Evolutionary conservation across 306 rosid genomes (phyloP).

Genomic region (Rosa multiflora): DNA sequence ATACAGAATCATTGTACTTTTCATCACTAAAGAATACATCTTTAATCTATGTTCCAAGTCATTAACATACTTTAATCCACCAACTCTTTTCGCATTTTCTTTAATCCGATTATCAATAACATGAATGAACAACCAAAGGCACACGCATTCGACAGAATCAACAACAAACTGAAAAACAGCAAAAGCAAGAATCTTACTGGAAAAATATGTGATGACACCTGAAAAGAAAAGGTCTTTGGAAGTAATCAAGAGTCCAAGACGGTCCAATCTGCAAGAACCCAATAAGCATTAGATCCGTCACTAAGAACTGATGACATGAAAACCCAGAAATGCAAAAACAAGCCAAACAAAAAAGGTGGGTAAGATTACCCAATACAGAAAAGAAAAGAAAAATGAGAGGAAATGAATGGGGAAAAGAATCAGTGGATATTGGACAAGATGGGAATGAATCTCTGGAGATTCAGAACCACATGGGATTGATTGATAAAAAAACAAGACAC

Average conservation of each 20-base stretch:
- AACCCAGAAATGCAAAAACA: background rate
- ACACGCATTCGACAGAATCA: background rate
- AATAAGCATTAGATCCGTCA: background rate
- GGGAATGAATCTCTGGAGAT: slow-evolving; percentile 23
- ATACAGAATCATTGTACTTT: background rate
- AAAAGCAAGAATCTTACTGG: slow-evolving; percentile 23
- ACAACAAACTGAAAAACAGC: background rate
- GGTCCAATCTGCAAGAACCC: slow-evolving; percentile 20
- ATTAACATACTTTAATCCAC: background rate
- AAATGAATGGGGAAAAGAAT: slow-evolving; percentile 24
- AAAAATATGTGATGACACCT: slow-evolving; percentile 7
- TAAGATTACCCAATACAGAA: slow-evolving; percentile 12
- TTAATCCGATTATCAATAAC: background rate
- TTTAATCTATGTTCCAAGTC: background rate
- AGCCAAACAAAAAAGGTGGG: background rate
- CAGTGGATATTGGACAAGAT: background rate
- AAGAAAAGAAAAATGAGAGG: background rate
- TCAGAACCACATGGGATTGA: slow-evolving; percentile 35
- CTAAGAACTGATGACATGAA: background rate
- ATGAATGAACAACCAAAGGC: background rate
- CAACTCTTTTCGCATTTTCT: background rate
- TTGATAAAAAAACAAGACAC: slow-evolving; percentile 25
- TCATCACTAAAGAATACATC: background rate
- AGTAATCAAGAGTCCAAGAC: background rate
- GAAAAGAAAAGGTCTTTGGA: background rate